A percentile compares a stretch with the other conserved stretches of the same genome.
Evolutionary conservation across 805 yeast genomes (phyloP).

Genomic region (Candida broadrunensis): DNA sequence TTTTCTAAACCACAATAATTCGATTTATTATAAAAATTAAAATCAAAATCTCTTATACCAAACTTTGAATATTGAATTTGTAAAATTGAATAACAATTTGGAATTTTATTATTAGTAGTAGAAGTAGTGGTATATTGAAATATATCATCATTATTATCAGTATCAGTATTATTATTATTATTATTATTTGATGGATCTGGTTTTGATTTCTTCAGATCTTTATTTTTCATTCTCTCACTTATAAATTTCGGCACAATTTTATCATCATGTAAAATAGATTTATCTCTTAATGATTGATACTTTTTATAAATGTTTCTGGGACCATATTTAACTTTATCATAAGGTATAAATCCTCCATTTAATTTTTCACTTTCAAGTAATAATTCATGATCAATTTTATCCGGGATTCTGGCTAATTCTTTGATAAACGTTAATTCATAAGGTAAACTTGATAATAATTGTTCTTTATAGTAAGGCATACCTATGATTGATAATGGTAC

Average conservation of each 20-base stretch:
- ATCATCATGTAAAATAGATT: conserved; percentile 7
- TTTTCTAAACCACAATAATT: conserved; percentile 79
- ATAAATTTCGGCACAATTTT: conserved; percentile 49
- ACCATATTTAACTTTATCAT: conserved; percentile 57
- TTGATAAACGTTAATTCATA: conserved; percentile 54
- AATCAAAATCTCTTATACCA: conserved; percentile 94
- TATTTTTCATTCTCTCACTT: conserved; percentile 41
- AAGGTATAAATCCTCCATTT: conserved; percentile 24
- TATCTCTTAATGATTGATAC: conserved; percentile 35
- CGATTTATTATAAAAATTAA: conserved; percentile 77
- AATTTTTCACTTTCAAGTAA: conserved; percentile 17
- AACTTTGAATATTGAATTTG: conserved; percentile 82
- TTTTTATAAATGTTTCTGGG: conserved; percentile 47
- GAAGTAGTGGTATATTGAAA: conserved; percentile 14
- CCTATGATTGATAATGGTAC: conserved; percentile 73
- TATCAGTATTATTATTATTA: not conserved
- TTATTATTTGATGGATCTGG: not conserved
- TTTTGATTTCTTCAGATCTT: not conserved
- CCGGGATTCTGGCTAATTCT: conserved; percentile 61
- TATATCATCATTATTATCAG: conserved; percentile 11
- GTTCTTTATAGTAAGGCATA: conserved; percentile 80
- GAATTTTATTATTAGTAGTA: conserved; percentile 32
- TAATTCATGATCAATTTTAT: conserved; percentile 48
- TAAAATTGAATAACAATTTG: conserved; percentile 71
- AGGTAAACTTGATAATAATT: conserved; percentile 80